Conservation (phyloP, 2,329 filamentous ascomycete genomes). For the Alternaria hordeiaustralica region DNA sequence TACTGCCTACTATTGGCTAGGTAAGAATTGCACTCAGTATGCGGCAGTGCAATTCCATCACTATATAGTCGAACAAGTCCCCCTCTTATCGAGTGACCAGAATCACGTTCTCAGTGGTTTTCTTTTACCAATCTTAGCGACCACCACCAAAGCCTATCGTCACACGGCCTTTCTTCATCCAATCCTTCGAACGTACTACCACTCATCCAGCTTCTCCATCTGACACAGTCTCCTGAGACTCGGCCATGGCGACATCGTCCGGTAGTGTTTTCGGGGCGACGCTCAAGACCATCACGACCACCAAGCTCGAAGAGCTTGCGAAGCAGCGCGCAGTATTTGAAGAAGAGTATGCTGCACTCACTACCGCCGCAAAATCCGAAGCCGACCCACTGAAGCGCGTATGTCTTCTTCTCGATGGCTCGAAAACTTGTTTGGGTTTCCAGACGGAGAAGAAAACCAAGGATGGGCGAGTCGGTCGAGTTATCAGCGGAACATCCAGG, state of each 20-base stretch:
- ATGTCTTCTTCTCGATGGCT: conserved; percentile 32
- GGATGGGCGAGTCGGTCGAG: conserved; percentile 15
- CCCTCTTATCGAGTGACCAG: neutral
- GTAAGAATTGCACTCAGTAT: neutral
- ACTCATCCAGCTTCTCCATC: neutral
- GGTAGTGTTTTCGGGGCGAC: conserved; percentile 46
- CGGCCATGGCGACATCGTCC: conserved; percentile 26
- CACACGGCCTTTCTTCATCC: neutral
- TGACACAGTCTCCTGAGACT: neutral
- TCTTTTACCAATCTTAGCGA: neutral
- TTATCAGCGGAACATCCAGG: conserved; percentile 25
- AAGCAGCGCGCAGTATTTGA: conserved; percentile 44
- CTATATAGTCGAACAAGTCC: neutral
- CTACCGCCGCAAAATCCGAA: conserved; percentile 16
- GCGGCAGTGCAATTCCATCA: neutral
- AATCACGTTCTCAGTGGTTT: neutral
- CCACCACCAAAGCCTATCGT: neutral
- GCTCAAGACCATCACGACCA: conserved; percentile 45
- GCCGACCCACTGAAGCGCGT: conserved; percentile 34
- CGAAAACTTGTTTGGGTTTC: conserved; percentile 38
- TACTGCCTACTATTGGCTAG: neutral
- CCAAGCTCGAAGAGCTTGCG: conserved; percentile 46
- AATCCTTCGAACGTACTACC: neutral
- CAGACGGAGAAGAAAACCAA: conserved; percentile 22
- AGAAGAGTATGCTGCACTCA: conserved; percentile 31